phyloP scores from a whole-genome alignment of 1,284 basidiomycete genomes.

The Boletus semigastroideus region DNA sequence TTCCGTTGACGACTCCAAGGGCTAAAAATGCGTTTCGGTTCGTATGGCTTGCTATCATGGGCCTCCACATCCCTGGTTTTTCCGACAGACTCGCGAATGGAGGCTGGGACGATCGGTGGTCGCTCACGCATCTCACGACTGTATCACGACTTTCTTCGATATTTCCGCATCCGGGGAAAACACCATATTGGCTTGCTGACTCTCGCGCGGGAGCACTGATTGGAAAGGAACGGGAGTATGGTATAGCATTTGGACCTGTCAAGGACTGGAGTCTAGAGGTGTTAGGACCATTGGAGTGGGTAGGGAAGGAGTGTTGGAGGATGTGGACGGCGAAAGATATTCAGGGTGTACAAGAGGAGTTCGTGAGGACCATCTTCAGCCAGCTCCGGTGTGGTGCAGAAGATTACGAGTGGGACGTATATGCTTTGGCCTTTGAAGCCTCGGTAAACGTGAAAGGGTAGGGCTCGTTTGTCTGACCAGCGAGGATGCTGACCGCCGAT shows the following conservation, averaged over 20 bases:
- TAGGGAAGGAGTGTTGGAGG: constrained; percentile 38
- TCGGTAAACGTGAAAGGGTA: constrained; percentile 62
- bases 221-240: constrained; percentile 62
- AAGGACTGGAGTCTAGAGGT: constrained; percentile 61
- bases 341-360: constrained; percentile 43
- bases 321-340: constrained; percentile 55
- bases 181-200: constrained; percentile 45
- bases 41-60: constrained; percentile 76
- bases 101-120: constrained; percentile 69
- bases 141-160: constrained; percentile 46
- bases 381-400: constrained; percentile 50
- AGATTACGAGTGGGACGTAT: constrained; percentile 62
- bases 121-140: constrained; percentile 43
- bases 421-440: constrained; percentile 68
- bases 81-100: constrained; percentile 39
- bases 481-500: constrained; percentile 9
- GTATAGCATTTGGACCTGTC: constrained; percentile 62
- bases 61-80: constrained; percentile 73
- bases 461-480: constrained; percentile 19
- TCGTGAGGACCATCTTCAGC: constrained; percentile 57
- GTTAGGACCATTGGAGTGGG: constrained; percentile 53
- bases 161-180: constrained; percentile 46
- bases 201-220: constrained; percentile 63
- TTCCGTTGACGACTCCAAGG: constrained; percentile 51
- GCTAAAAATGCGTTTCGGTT: constrained; percentile 68